A percentile compares a stretch with the other conserved stretches of the same genome.
phyloP scores from a whole-genome alignment of 768 basidiomycete species.

The Rhodotorula kratochvilovae region DNA sequence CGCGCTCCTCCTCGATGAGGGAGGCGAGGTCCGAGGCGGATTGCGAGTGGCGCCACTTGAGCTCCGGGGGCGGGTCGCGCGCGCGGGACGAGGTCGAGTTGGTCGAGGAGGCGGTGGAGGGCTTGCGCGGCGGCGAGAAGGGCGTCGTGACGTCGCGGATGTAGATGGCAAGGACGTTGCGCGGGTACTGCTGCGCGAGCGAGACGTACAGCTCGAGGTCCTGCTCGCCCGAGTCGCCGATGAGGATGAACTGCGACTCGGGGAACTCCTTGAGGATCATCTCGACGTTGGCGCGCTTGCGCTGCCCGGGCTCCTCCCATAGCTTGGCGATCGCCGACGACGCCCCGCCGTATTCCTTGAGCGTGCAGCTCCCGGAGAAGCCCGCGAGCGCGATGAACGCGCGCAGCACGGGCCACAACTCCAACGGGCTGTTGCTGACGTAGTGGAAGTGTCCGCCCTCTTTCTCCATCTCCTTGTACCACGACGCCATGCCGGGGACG shows the following conservation, averaged over 20 bases:
- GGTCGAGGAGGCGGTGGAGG: not conserved
- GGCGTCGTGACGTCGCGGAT: conserved; percentile 66
- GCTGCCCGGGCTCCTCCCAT: conserved; percentile 67
- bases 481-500: conserved; percentile 48
- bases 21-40: conserved; percentile 17
- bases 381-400: conserved; percentile 68
- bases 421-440: conserved; percentile 78
- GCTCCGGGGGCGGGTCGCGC: not conserved
- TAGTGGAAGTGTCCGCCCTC: conserved; percentile 77
- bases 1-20: conserved; percentile 13
- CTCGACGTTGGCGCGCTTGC: conserved; percentile 75
- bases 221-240: conserved; percentile 92
- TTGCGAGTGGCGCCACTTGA: conserved; percentile 11
- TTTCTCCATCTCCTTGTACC: conserved; percentile 44
- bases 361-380: conserved; percentile 54
- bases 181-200: conserved; percentile 61
- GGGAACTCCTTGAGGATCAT: conserved; percentile 45
- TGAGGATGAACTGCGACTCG: conserved; percentile 60
- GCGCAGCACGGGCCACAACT: conserved; percentile 70
- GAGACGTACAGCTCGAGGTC: conserved; percentile 85
- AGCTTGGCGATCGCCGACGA: conserved; percentile 77
- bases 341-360: conserved; percentile 70
- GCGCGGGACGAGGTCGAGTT: not conserved
- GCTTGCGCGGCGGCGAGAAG: not conserved
- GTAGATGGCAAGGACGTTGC: conserved; percentile 72